Base-by-base conservation (phyloP, 2,329 filamentous ascomycete genomes). In the Monilinia vaccinii-corymbosi region DNA sequence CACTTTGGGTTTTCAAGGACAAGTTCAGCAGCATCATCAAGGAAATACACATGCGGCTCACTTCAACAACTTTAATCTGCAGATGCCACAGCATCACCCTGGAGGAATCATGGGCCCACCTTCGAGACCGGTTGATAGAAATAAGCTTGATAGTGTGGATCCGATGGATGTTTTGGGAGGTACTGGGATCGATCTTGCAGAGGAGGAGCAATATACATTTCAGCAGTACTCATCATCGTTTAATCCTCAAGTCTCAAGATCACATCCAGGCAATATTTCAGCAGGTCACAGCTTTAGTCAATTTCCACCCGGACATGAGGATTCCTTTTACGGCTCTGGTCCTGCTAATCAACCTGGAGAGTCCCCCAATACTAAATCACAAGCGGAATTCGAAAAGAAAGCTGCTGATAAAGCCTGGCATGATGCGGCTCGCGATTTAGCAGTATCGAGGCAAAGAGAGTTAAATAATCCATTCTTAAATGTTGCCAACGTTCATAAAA, bases 141-240 rank as follows among this genome's bases (percentile, higher is more conserved):
- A 63, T 18, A 71, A 84, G 47, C 79, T 81, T 14, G 90, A 85
- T 65, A 79, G 81, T 58, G 78, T 92, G 67, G 90, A 96, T 68
- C 81, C 92, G 49, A 89, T 87, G 65, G 92, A 97, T 75, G 88
- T 91, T 55, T 75, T 96, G 58, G 86, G 87, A 21, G 89, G 88
- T 21, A 93, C 91, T 18, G 91, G 91, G 53, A 91, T 97, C 64
- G 89, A 96, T 75, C 75, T 96, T 50, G 85, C 87, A 61, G 91
- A 91, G 65, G 92, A 96, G 73, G 90, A 95, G 70, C 89, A 91
- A 67, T 89, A 85, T 65, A 79, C 94, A 72, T 86, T 89, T 48
- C 85, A 84, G 61, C 78, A 84, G 60, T 87, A 85, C 70, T 81
- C 82, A 48, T 74, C 77, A 58, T 79, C 78, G 10, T 78, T 77